Evolutionary conservation across 768 basidiomycete species (phyloP).

Genomic region (Galerina marginata): DNA sequence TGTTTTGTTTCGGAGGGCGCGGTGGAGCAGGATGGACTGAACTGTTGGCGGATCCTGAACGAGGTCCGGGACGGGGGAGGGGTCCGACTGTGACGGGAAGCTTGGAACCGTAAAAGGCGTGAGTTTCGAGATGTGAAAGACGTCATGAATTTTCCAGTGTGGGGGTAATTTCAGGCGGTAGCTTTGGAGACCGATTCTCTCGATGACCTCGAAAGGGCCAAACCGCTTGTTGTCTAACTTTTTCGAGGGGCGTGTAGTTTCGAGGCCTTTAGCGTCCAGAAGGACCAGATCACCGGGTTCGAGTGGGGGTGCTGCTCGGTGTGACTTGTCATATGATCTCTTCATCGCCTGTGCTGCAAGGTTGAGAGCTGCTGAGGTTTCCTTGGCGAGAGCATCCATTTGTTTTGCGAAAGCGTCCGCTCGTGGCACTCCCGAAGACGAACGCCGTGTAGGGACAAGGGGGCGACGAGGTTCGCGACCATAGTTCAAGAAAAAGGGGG

Average conservation of each 20-base stretch:
- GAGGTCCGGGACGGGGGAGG: no score
- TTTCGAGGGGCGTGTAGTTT: slow-evolving; percentile 12
- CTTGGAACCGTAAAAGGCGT: neutral
- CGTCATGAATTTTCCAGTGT: neutral
- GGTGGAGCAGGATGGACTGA: no score
- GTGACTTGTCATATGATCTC: neutral
- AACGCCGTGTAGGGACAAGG: neutral
- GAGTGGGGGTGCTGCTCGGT: neutral
- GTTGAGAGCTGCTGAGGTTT: neutral
- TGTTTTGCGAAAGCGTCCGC: neutral
- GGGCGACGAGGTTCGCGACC: slow-evolving; percentile 16
- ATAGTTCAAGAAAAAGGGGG: slow-evolving; percentile 36
- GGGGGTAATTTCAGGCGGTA: neutral
- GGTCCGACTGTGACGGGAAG: neutral
- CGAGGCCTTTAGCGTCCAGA: slow-evolving; percentile 24
- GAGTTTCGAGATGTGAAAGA: neutral
- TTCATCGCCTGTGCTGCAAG: neutral
- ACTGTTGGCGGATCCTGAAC: no score
- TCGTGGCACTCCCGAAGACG: neutral
- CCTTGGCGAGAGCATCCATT: neutral
- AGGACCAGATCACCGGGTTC: slow-evolving; percentile 26
- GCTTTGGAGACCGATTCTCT: slow-evolving; percentile 14
- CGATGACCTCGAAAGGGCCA: slow-evolving; percentile 32
- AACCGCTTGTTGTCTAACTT: slow-evolving; percentile 27
- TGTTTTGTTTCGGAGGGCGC: no score